These are phyloP conservation scores for Vicia faba DNA, from an alignment of 306 rosid species.

Conservation along the genomic window DNA sequence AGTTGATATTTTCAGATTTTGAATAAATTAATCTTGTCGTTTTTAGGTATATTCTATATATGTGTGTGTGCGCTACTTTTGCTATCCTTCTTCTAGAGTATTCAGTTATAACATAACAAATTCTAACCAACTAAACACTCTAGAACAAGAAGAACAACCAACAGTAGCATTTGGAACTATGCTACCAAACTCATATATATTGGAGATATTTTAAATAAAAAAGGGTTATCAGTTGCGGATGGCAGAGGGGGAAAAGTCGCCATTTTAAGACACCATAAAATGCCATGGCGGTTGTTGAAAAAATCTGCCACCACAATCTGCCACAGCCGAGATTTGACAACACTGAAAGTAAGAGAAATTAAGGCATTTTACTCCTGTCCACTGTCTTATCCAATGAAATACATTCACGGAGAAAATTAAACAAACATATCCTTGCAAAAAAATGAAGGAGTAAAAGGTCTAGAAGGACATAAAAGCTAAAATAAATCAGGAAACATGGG, in stretches of 20 bases:
- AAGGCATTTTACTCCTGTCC: not conserved
- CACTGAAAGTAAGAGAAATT: not conserved
- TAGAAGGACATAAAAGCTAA: too few relatives aligned
- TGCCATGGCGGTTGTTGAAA: not conserved
- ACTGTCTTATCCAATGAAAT: not conserved
- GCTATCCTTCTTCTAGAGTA: not conserved
- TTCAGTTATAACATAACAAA: not conserved
- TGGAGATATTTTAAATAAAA: conserved; percentile 1
- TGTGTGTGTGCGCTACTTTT: not conserved
- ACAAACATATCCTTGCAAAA: too few relatives aligned
- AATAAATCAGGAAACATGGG: too few relatives aligned
- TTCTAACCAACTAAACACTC: not conserved
- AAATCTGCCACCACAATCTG: not conserved
- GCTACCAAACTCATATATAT: not conserved
- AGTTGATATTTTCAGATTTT: conserved; percentile 2
- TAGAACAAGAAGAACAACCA: not conserved
- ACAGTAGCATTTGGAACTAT: not conserved
- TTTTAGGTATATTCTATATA: not conserved
- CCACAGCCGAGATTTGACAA: not conserved
- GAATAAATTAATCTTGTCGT: not conserved
- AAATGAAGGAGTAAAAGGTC: too few relatives aligned
- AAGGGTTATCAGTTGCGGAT: not conserved
- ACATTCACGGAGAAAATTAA: not conserved
- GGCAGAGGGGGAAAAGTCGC: not conserved
- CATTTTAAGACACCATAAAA: not conserved